Conservation (phyloP, 2,329 filamentous ascomycete species). For the Alternaria sp. region DNA sequence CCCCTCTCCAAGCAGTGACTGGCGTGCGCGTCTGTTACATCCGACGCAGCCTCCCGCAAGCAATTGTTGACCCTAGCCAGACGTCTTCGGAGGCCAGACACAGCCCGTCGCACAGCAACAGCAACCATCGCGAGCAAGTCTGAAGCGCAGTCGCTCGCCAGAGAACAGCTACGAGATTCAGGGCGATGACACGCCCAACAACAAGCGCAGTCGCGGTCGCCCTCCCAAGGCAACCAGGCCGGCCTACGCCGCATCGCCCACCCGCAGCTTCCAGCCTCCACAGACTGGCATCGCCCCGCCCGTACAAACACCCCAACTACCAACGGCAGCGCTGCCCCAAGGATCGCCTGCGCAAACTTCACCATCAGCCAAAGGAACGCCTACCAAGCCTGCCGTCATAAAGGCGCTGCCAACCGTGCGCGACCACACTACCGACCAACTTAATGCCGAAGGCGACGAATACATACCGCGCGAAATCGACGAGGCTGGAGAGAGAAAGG, state of each 20-base stretch:
- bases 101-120: constrained; percentile 47
- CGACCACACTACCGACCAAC: constrained; percentile 96
- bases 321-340: constrained; percentile 58
- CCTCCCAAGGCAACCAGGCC: constrained; percentile 65
- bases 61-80: constrained; percentile 36
- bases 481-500: constrained; percentile 93
- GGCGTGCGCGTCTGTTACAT: constrained; percentile 44
- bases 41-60: constrained; percentile 36
- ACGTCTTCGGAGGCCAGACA: constrained; percentile 43
- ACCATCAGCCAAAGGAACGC: constrained; percentile 75
- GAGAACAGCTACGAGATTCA: constrained; percentile 50
- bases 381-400: constrained; percentile 78
- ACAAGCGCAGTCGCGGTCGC: constrained; percentile 58
- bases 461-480: constrained; percentile 94
- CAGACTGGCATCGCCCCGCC: constrained; percentile 58
- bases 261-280: constrained; percentile 60
- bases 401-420: constrained; percentile 95
- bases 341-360: constrained; percentile 66
- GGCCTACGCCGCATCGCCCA: constrained; percentile 62
- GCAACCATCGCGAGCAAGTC: constrained; percentile 40
- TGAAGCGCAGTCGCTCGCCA: constrained; percentile 55
- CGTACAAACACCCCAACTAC: constrained; percentile 65
- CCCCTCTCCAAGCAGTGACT: constrained; percentile 13
- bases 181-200: constrained; percentile 37
- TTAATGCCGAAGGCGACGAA: constrained; percentile 88